Percentiles rank a stretch among this genome's conserved stretches.
phyloP scores from a whole-genome alignment of 116 monocot species.

The Papilionanthe hybrid region DNA sequence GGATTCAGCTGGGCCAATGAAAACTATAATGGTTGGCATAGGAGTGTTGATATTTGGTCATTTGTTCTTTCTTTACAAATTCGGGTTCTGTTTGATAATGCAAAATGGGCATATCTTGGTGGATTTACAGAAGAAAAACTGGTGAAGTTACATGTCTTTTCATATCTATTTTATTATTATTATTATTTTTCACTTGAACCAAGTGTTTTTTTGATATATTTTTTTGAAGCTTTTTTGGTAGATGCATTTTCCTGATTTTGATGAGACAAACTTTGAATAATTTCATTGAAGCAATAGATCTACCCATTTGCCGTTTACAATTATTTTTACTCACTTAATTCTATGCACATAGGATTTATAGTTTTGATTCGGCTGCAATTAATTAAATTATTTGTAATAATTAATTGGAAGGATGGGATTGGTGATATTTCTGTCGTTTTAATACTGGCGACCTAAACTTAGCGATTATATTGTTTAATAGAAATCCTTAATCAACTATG shows the following conservation, averaged over 20 bases:
- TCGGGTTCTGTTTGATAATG: conserved; percentile 67
- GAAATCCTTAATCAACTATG: not conserved
- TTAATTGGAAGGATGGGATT: not conserved
- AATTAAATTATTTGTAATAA: not conserved
- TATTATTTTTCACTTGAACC: not conserved
- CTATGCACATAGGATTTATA: too few species aligned
- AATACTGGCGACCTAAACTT: not conserved
- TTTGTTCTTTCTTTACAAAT: conserved; percentile 69
- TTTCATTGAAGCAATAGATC: not conserved
- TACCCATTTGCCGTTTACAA: not conserved
- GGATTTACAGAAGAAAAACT: conserved; percentile 87
- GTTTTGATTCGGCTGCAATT: not conserved
- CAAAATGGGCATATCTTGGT: conserved; percentile 75
- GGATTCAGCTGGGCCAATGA: conserved; percentile 90
- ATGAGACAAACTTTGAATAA: not conserved
- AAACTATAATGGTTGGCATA: conserved; percentile 62
- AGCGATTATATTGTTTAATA: not conserved
- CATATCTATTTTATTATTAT: not conserved
- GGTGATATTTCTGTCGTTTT: not conserved
- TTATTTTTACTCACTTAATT: too few species aligned
- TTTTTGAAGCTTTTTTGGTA: not conserved
- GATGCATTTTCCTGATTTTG: not conserved
- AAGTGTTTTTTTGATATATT: not conserved
- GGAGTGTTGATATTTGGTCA: conserved; percentile 79
- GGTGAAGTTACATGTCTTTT: conserved; percentile 20